These are phyloP conservation scores for Alternaria arbusti DNA, from an alignment of 2,329 filamentous ascomycete species.

Conservation along the genomic window DNA sequence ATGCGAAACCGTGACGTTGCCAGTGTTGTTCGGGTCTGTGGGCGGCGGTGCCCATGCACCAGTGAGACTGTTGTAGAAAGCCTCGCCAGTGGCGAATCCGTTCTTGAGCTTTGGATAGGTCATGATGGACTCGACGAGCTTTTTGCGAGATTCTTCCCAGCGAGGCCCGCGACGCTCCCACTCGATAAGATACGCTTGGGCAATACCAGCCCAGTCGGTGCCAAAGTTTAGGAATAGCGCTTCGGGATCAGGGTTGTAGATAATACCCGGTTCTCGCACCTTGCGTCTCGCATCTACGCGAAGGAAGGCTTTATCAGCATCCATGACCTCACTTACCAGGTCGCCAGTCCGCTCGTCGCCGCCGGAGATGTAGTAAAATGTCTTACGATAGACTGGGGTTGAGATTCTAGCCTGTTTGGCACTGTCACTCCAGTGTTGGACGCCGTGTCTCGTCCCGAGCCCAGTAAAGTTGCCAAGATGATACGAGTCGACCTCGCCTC, in stretches of 20 bases:
- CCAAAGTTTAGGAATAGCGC: conserved; percentile 61
- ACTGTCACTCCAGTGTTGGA: conserved; percentile 67
- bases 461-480: conserved; percentile 65
- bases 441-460: conserved; percentile 65
- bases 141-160: conserved; percentile 60
- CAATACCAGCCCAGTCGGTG: conserved; percentile 65
- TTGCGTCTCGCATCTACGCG: conserved; percentile 65
- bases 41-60: conserved; percentile 61
- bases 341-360: conserved; percentile 64
- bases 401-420: conserved; percentile 69
- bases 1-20: conserved; percentile 61
- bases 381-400: conserved; percentile 62
- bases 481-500: conserved; percentile 67
- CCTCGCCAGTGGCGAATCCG: conserved; percentile 65
- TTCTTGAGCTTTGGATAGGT: conserved; percentile 64
- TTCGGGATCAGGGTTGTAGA: conserved; percentile 51
- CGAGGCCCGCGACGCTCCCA: conserved; percentile 64
- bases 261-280: conserved; percentile 61
- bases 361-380: conserved; percentile 64
- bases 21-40: conserved; percentile 59
- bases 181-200: conserved; percentile 64
- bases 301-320: conserved; percentile 61
- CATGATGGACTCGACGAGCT: conserved; percentile 57
- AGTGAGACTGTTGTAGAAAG: conserved; percentile 58
- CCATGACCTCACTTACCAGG: conserved; percentile 58